Evolutionary conservation across 208 protist genomes (phyloP), one percentile per base, ranked within the genome.

Genomic region (Acanthamoeba quina): DNA sequence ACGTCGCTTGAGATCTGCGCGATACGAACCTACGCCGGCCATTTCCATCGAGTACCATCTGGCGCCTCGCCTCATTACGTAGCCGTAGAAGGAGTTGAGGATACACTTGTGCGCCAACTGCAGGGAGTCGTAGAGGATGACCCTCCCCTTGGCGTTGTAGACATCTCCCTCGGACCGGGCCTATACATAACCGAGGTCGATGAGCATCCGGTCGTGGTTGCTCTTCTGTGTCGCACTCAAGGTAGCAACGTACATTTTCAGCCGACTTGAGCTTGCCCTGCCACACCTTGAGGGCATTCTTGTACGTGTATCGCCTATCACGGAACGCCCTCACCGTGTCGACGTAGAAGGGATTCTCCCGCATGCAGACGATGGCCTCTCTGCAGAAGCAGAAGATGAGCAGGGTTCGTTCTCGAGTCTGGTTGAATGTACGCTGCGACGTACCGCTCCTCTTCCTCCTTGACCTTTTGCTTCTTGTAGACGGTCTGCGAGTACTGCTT

Each of bases 71-170:
- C 99, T 98, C 99, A 99, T 99, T 64, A 99, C 99, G 88, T 99
- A 99, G 93, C 99, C 99, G 97, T 99, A 99, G 96, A 99, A 99
- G 26, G 99, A 99, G 98, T 99, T 99, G 29, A 99, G 97, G 96
- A 99, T 99, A 96, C 99, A 99, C 97, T 99, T 99, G 97, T 99
- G 99, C 26, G 99, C 99, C 21, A 99, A 97, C 97, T 99, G 99
- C 29, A 99, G 98, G 9, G 99, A 99, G 80, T 99, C 99, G 97
- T 99, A 99, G 60, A 99, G 98, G 9, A 99, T 97, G 26, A 99
- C 98, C 66, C 99, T 98, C 74, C 99, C 98, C 56, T 99, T 98
- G 1, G 94, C 94, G 24, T 95, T 66, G 41, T 97, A 89, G 49
- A 94, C 49, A 21, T 96, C 94, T 29, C 31, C 68, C 10, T 64